Conservation (phyloP, 306 rosid species). For the Vicia sativa region DNA sequence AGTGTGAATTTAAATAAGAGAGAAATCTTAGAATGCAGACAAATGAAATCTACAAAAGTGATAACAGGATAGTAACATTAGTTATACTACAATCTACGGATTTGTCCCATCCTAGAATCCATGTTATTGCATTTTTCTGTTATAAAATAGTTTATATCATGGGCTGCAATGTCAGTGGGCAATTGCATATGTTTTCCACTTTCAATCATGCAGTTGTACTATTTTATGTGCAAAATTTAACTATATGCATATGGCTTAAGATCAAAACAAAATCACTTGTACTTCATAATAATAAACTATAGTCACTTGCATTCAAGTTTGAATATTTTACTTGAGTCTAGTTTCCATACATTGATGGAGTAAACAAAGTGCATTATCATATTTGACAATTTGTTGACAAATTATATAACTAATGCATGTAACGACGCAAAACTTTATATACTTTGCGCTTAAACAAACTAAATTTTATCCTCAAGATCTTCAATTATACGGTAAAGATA, state of each 20-base stretch:
- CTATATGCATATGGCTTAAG: neutral
- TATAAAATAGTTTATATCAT: constrained; percentile 26
- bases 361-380: neutral
- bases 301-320: constrained; percentile 33
- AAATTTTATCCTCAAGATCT: constrained; percentile 10
- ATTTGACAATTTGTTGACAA: neutral
- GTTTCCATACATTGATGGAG: neutral
- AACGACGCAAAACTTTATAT: neutral
- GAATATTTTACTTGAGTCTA: neutral
- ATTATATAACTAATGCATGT: neutral
- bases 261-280: constrained; percentile 2
- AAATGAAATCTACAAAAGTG: constrained; percentile 18
- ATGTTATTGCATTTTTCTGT: constrained; percentile 19
- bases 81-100: constrained; percentile 37
- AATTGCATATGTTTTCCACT: constrained; percentile 31
- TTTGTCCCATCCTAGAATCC: constrained; percentile 40
- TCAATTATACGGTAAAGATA: neutral
- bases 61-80: constrained; percentile 28
- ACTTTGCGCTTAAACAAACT: neutral
- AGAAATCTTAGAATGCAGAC: constrained; percentile 22
- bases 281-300: constrained; percentile 28
- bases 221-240: constrained; percentile 6
- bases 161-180: constrained; percentile 27
- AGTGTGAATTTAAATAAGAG: constrained; percentile 18
- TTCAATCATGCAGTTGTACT: constrained; percentile 13